Evolutionary conservation across 345 rosid species (phyloP).

Genomic region (Microcos paniculata): DNA sequence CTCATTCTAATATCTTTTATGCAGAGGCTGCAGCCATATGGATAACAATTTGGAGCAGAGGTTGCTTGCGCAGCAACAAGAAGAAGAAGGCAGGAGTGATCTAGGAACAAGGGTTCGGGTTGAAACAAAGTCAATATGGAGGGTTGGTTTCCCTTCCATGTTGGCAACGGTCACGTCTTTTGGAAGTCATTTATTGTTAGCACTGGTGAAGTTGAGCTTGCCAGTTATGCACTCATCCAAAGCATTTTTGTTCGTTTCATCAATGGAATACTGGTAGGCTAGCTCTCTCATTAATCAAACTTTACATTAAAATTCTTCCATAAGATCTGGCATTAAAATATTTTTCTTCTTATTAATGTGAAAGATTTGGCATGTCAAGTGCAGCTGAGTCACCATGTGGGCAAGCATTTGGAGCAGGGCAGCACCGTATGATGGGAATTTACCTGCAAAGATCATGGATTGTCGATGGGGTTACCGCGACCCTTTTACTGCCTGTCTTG

Average conservation of each 20-base stretch:
- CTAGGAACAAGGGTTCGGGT: conserved; percentile 23
- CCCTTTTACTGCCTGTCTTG: not conserved
- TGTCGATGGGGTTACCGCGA: not conserved
- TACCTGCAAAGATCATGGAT: conserved; percentile 5
- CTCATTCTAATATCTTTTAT: not conserved
- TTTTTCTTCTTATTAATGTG: not conserved
- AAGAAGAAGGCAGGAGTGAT: not conserved
- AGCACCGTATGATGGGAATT: not conserved
- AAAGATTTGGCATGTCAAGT: not conserved
- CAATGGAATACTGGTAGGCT: conserved; percentile 30
- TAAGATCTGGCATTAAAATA: too few relatives aligned
- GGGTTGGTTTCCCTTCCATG: conserved; percentile 37
- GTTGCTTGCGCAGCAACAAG: conserved; percentile 18
- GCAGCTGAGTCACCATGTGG: not conserved
- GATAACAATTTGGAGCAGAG: conserved; percentile 24
- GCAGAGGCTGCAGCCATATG: not conserved
- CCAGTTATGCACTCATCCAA: conserved; percentile 30
- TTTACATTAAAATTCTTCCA: too few relatives aligned
- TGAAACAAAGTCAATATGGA: conserved; percentile 39
- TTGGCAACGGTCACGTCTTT: conserved; percentile 27
- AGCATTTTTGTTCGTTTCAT: conserved; percentile 24
- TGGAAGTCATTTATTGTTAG: conserved; percentile 40
- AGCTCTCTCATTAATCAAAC: too few relatives aligned
- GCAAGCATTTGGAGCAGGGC: conserved; percentile 1
- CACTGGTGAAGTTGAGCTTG: conserved; percentile 25